These are phyloP conservation scores for Pseudogymnoascus sp. DNA, from an alignment of 2,329 filamentous ascomycete species.

Conservation along the genomic window DNA sequence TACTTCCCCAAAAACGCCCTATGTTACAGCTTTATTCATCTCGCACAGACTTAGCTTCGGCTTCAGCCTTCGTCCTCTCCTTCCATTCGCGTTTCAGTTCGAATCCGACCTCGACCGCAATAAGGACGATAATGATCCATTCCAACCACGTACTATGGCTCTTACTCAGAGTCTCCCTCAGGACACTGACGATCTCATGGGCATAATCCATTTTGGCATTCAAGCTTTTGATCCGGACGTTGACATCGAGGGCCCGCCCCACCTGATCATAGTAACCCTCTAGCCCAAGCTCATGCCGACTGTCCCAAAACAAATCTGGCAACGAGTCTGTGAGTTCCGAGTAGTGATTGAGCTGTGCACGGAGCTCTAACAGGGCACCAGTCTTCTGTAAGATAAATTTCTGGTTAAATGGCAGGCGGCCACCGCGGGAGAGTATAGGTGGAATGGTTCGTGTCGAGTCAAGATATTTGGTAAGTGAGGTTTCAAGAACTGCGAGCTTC, in stretches of 20 bases:
- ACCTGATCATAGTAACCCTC: constrained; percentile 95
- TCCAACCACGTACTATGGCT: constrained; percentile 82
- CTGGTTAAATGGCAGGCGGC: constrained; percentile 55
- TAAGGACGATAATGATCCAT: constrained; percentile 92
- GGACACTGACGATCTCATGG: constrained; percentile 83
- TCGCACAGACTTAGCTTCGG: background rate
- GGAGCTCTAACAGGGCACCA: constrained; percentile 79
- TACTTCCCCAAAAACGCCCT: background rate
- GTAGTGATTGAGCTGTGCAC: constrained; percentile 92
- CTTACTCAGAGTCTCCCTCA: constrained; percentile 83
- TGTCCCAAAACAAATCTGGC: constrained; percentile 96
- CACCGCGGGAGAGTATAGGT: constrained; percentile 63
- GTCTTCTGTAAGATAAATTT: constrained; percentile 87
- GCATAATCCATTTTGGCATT: constrained; percentile 99
- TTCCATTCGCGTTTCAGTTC: constrained; percentile 57
- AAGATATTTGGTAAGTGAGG: constrained; percentile 74
- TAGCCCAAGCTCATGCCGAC: constrained; percentile 75
- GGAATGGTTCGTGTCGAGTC: constrained; percentile 79
- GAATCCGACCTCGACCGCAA: constrained; percentile 85
- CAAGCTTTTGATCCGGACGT: constrained; percentile 78
- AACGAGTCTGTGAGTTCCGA: constrained; percentile 92
- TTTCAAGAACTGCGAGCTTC: constrained; percentile 87
- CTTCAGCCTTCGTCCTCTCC: constrained; percentile 17
- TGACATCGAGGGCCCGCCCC: constrained; percentile 81
- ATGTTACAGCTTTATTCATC: background rate